Base-by-base conservation (phyloP, 2,329 filamentous ascomycete genomes). In the Macrophomina pseudophaseolina region DNA sequence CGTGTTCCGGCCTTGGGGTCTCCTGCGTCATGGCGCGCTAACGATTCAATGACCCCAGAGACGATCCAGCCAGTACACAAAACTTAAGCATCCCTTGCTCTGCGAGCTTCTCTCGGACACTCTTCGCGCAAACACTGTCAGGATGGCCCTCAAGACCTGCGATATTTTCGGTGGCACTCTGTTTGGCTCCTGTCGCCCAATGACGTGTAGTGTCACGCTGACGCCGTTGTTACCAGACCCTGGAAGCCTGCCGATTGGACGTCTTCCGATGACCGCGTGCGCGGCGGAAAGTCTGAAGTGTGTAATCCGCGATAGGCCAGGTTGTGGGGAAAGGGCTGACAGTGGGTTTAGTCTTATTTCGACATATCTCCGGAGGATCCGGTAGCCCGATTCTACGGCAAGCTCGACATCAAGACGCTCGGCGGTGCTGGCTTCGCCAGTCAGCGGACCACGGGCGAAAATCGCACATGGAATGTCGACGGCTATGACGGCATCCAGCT, bases 371-470 rank as follows among this genome's bases (percentile, higher is more conserved):
- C 75, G 14, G 70, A 76, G 54, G 70, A 68, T 9, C 70, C 74
- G 2, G 76, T 74, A 4, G 86, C 84, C 4, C 77, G 75, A 8
- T 93, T 94, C 79, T 80, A 86, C 69, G 92, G 92, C 2, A 82
- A 82, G 30, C 84, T 95, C 23, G 91, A 95, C 78, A 92, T 90
- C 69, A 85, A 84, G 64, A 88, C 91, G 0, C 86, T 95, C 0
- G 91, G 91, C 32, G 91, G 91, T 35, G 92, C 92, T 0, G 92
- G 92, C 5, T 95, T 96, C 74, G 92, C 92, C 9, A 92, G 89
- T 4, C 92, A 94, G 75, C 86, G 90, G 54, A 93, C 90, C 4
- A 84, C 82, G 3, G 78, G 78, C 46, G 86, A 88, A 7, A 79
- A 84, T 46, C 78, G 83, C 14, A 79, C 79, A 30, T 91, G 90